Evolutionary conservation across 83 land plant genomes (phyloP).

Genomic region (Picea engelmannii): DNA sequence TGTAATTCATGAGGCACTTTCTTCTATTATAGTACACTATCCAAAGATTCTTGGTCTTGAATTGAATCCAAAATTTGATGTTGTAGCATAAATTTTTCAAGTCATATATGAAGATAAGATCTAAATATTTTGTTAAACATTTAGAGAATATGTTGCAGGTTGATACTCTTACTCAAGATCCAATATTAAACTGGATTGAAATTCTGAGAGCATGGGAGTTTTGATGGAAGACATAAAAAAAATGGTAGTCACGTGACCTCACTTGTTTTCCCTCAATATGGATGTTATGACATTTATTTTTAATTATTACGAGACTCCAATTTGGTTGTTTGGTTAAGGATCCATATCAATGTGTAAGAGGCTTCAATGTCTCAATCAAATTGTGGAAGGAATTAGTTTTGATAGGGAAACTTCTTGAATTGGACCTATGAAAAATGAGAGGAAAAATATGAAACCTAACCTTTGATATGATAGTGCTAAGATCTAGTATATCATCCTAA

Average conservation of each 20-base stretch:
- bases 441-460: no score
- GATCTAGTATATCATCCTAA: no score
- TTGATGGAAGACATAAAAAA: slow-evolving; percentile 30
- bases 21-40: slow-evolving; percentile 45
- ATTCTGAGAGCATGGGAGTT: slow-evolving; percentile 26
- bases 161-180: slow-evolving; percentile 22
- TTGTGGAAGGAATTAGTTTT: no score
- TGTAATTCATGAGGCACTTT: slow-evolving; percentile 29
- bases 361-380: no score
- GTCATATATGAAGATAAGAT: slow-evolving; percentile 29
- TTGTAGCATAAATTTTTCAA: slow-evolving; percentile 32
- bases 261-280: slow-evolving; percentile 26
- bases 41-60: slow-evolving; percentile 38
- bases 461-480: no score
- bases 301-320: slow-evolving; percentile 9
- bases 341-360: no score
- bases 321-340: no score
- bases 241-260: slow-evolving; percentile 51
- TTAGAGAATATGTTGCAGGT: slow-evolving; percentile 59
- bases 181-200: slow-evolving; percentile 35
- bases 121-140: slow-evolving; percentile 30
- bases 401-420: no score
- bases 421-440: no score
- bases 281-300: slow-evolving; percentile 36
- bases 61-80: slow-evolving; percentile 31